Percentiles rank a stretch among this genome's conserved stretches.
phyloP scores from a whole-genome alignment of 495 filamentous ascomycete species.

The Letharia columbiana region DNA sequence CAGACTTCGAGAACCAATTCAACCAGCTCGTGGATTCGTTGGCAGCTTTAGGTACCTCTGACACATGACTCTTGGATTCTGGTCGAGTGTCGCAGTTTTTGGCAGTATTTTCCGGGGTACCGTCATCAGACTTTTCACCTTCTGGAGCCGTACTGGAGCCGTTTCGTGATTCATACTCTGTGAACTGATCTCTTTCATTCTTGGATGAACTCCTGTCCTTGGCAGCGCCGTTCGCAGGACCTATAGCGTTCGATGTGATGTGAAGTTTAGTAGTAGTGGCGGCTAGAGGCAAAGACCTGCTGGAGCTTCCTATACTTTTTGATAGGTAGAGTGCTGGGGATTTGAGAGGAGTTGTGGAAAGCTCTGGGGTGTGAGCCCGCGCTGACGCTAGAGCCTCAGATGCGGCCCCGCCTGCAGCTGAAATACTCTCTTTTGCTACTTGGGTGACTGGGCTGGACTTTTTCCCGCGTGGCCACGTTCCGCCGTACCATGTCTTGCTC shows the following conservation, averaged over 20 bases:
- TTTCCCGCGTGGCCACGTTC: slow-evolving; percentile 54
- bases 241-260: slow-evolving; percentile 40
- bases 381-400: slow-evolving; percentile 31
- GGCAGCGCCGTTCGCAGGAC: slow-evolving; percentile 43
- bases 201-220: slow-evolving; percentile 33
- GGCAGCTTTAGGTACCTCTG: slow-evolving; percentile 25
- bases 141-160: not conserved
- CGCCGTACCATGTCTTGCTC: slow-evolving; percentile 51
- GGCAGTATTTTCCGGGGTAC: not conserved
- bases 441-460: slow-evolving; percentile 67
- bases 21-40: slow-evolving; percentile 19
- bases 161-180: not conserved
- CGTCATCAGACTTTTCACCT: not conserved
- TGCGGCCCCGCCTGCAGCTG: slow-evolving; percentile 45
- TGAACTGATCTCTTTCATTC: not conserved
- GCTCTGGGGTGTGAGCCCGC: slow-evolving; percentile 14
- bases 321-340: slow-evolving; percentile 35
- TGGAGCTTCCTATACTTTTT: slow-evolving; percentile 34
- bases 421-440: slow-evolving; percentile 69
- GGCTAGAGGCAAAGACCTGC: slow-evolving; percentile 40
- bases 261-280: slow-evolving; percentile 43
- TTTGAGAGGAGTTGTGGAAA: slow-evolving; percentile 17
- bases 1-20: slow-evolving; percentile 24
- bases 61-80: slow-evolving; percentile 17
- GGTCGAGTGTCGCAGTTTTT: slow-evolving; percentile 23